A percentile compares a stretch with the other conserved stretches of the same genome.
phyloP scores from a whole-genome alignment of 352 stramenopile species.

The Phytophthora citrophthora region DNA sequence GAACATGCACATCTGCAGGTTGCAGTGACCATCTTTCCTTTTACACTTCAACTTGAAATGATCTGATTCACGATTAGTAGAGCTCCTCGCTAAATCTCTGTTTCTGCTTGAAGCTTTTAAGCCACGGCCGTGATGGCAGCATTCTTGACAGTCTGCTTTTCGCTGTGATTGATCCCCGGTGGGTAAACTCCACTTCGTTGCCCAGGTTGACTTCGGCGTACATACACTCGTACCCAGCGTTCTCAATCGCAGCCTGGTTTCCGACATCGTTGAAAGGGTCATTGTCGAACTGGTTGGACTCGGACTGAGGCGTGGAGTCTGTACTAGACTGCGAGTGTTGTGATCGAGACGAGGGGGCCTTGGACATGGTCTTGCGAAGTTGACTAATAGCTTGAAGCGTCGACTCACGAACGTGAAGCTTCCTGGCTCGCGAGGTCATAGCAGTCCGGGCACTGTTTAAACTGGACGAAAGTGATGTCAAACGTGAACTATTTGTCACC shows the following conservation, averaged over 20 bases:
- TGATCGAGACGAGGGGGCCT: slow-evolving; percentile 1
- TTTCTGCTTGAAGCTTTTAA: slow-evolving; percentile 22
- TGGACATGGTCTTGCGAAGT: slow-evolving; percentile 24
- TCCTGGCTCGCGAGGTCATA: slow-evolving; percentile 17
- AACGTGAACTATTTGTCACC: slow-evolving; percentile 5
- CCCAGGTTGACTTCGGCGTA: slow-evolving; percentile 27
- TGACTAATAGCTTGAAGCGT: slow-evolving; percentile 29
- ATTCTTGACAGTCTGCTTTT: slow-evolving; percentile 18
- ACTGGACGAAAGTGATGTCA: slow-evolving; percentile 30
- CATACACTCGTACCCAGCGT: slow-evolving; percentile 24
- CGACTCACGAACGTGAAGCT: slow-evolving; percentile 36
- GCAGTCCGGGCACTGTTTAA: slow-evolving; percentile 20
- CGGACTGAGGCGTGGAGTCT: background rate
- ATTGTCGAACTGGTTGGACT: slow-evolving; percentile 23
- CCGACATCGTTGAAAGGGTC: background rate
- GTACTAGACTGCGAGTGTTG: slow-evolving; percentile 2
- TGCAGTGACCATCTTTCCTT: slow-evolving; percentile 8
- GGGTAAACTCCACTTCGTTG: slow-evolving; percentile 2
- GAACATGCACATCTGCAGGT: background rate
- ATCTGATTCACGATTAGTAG: slow-evolving; percentile 15
- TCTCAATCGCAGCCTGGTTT: slow-evolving; percentile 7
- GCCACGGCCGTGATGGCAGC: slow-evolving; percentile 25
- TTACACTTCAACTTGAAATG: slow-evolving; percentile 31
- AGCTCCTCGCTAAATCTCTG: slow-evolving; percentile 11
- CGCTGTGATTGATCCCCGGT: background rate